A percentile compares a stretch with the other conserved stretches of the same genome.
These are phyloP conservation scores for Candida sp. DNA, from an alignment of 1,139 yeast genomes.

Conservation along the genomic window DNA sequence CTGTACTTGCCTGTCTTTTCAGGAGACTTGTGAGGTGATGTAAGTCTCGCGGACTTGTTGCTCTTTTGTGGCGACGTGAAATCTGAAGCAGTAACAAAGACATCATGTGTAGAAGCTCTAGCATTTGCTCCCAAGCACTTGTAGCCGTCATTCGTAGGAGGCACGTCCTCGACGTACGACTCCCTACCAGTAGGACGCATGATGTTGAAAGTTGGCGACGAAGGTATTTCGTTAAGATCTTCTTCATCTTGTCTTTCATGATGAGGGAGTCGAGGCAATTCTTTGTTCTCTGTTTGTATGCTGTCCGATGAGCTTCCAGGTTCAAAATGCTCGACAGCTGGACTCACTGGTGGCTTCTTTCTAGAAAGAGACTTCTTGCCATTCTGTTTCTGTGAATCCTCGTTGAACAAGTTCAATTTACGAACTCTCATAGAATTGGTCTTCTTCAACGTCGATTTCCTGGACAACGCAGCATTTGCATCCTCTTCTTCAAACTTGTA, in stretches of 20 bases:
- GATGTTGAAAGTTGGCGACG: constrained; percentile 5
- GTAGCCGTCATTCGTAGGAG: constrained; percentile 1
- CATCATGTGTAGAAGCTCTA: constrained; percentile 31
- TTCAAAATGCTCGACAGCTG: constrained; percentile 5
- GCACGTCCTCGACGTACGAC: constrained; percentile 18
- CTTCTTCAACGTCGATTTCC: constrained; percentile 45
- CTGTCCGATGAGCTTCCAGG: constrained; percentile 2
- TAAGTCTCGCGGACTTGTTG: constrained; percentile 3
- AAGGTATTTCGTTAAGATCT: not conserved
- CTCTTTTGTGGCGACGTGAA: constrained; percentile 17
- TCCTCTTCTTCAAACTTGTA: constrained; percentile 36
- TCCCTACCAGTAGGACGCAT: constrained; percentile 15
- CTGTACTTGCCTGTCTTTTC: constrained; percentile 1
- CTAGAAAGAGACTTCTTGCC: constrained; percentile 2
- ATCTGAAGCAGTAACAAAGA: constrained; percentile 46
- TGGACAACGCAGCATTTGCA: constrained; percentile 31
- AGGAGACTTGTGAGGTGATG: constrained; percentile 5
- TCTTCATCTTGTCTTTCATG: constrained; percentile 9
- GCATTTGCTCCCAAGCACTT: constrained; percentile 19
- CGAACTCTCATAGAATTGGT: constrained; percentile 48
- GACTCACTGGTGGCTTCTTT: constrained; percentile 11
- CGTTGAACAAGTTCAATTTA: constrained; percentile 42
- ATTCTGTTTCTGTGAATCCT: constrained; percentile 7
- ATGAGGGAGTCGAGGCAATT: constrained; percentile 9
- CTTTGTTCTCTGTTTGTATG: constrained; percentile 3